Base-by-base conservation (phyloP, 768 basidiomycete genomes). In the Panaeolus cyanescens region DNA sequence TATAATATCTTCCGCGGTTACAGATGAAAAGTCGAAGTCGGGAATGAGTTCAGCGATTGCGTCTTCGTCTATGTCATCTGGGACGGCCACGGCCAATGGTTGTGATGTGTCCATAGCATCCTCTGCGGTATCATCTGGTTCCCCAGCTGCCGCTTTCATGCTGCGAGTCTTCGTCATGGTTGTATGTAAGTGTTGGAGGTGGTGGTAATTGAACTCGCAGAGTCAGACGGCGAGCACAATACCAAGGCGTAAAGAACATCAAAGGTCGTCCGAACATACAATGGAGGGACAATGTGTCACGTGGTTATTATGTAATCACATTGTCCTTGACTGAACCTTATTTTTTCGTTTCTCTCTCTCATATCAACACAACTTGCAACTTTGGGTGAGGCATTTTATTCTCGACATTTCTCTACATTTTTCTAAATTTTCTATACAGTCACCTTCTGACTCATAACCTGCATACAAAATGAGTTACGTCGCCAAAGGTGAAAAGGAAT, bases 401-500 rank as follows among this genome's bases (percentile, higher is more conserved):
- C 37, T 39, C 32, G n/a, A 17, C 40, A 55, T 8, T 66, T 64
- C 45, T 62, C 34, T 32, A 28, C 30, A 42, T 39, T 59, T 54
- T 39, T 25, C 61, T 67, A 17, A 59, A 30, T 6, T 54, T 37
- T 32, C 25, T 31, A 25, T 33, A 20, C 62, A 90, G 89, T 90
- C 90, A 90, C 90, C 90, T 90, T 83, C 89, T 91, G 84, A 87
- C 88, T 90, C 87, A 80, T 82, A 80, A 50, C 59, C 45, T 58
- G 59, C 37, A 66, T 71, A 61, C 67, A 90, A 74, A 80, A 94
- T 94, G 93, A 93, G 92, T 92, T 94, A 96, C 91, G 94, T 94
- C 93, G 92, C 93, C 84, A 95, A 95, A 88, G 92, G 90, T 77
- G 94, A 95, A 79, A 95, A 98, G 79, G 95, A 97, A 77, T 95